Base-by-base conservation (phyloP, 768 basidiomycete species). In the Termitomyces sp. region DNA sequence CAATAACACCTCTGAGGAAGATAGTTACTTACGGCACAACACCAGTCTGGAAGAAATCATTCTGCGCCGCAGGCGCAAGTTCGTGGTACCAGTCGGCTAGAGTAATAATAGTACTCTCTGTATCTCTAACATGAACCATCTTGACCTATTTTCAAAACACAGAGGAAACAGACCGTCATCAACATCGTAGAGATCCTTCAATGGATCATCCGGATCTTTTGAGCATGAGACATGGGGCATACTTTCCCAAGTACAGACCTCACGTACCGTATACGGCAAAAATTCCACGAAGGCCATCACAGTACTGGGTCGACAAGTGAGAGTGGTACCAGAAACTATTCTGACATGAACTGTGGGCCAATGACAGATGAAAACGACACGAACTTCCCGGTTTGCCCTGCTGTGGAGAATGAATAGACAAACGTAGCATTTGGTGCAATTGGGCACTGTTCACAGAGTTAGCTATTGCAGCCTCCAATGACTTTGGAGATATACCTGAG, bases 251-350 rank as follows among this genome's bases (percentile, higher is more conserved):
- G 7, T 37, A 4, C 36, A 18, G 22, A 45, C 16, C 16, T 37
- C 28, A 37, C 58, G 24, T 53, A 66, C 69, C 68, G 13, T 73
- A 69, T 5, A 71, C 65, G 12, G 62, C 47, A 69, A 71, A 56
- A 68, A 64, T 37, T 67, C 63, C 61, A 57, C 75, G 48, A 70
- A 75, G 20, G 61, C 80, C 81, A 54, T 82, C 80, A 33, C 80
- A 81, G 57, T 81, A 81, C 60, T 81, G 80, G 5, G 75, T 74
- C 4, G 71, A 71, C 46, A 72, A 66, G 56, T 81, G 80, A 16
- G 76, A 78, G 60, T 81, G 79, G 56, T 57, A 72, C 71, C 68
- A 69, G 58, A 61, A 69, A 52, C 64, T 65, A n/a, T 36, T 16
- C 8, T 1, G 29, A 28, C 9, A 50, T 57, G 2, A 42, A 28